These are phyloP conservation scores for Corymbia maculata DNA, from an alignment of 345 rosid species.

Conservation along the genomic window DNA sequence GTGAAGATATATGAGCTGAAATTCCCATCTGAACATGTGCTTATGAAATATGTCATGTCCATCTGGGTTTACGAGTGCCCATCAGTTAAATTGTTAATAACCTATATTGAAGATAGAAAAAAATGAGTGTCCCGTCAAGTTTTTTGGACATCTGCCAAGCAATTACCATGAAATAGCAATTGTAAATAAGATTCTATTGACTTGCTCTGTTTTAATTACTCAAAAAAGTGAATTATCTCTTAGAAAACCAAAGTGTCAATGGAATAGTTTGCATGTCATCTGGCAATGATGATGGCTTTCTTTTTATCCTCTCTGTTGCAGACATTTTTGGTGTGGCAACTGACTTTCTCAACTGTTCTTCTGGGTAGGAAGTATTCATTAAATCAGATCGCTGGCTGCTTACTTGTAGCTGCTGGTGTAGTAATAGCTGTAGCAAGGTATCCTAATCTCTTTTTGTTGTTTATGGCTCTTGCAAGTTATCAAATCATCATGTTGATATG, in stretches of 20 bases:
- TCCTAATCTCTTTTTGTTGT: not conserved
- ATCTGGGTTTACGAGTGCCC: not conserved
- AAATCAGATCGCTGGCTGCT: conserved; percentile 62
- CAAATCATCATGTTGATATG: not conserved
- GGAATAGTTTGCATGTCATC: not conserved
- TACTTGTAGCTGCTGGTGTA: conserved; percentile 74
- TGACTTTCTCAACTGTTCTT: conserved; percentile 50
- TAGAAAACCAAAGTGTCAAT: not conserved
- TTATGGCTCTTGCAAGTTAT: not conserved
- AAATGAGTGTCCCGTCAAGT: not conserved
- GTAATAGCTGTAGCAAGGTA: conserved; percentile 77
- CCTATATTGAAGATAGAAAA: not conserved
- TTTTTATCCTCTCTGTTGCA: conserved; percentile 15
- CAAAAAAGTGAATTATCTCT: not conserved
- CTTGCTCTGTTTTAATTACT: not conserved
- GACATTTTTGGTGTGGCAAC: conserved; percentile 89
- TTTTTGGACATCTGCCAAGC: not conserved
- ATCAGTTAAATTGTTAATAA: not conserved
- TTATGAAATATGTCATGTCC: not conserved
- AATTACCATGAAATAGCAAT: not conserved
- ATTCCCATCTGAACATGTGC: not conserved
- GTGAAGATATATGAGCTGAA: not conserved
- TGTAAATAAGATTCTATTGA: not conserved
- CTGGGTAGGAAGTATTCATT: conserved; percentile 50
- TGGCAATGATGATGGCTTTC: not conserved